Conservation (phyloP, 257 asterid genomes). For the Sherardia arvensis region DNA sequence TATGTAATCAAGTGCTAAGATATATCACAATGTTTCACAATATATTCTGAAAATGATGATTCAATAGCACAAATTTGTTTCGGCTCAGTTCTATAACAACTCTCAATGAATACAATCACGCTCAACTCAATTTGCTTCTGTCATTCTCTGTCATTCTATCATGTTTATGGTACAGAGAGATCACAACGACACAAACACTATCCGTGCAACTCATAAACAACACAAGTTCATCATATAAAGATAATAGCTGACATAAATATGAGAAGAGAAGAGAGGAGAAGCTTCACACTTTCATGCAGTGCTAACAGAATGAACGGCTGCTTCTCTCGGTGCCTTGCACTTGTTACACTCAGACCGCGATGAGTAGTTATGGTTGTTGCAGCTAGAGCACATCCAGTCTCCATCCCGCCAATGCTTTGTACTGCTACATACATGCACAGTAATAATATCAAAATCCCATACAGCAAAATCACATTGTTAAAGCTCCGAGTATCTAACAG, state of each 20-base stretch:
- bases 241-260: background rate
- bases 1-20: background rate
- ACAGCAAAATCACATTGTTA: background rate
- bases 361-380: constrained; percentile 87
- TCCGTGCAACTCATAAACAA: background rate
- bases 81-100: background rate
- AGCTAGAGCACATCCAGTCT: constrained; percentile 91
- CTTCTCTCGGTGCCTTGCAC: constrained; percentile 32
- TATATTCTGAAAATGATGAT: background rate
- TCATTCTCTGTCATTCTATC: background rate
- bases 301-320: constrained; percentile 17
- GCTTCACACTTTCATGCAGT: constrained; percentile 14
- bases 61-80: background rate
- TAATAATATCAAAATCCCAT: background rate
- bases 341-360: constrained; percentile 79
- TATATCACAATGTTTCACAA: background rate
- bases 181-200: background rate
- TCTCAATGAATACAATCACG: background rate
- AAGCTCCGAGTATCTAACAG: background rate
- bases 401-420: constrained; percentile 94
- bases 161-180: background rate
- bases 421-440: constrained; percentile 28
- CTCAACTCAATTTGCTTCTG: background rate
- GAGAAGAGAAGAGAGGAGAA: background rate
- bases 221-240: background rate